These are phyloP conservation scores for Dillenia turbinata DNA, from an alignment of 164 flowering plant genomes.

Conservation along the genomic window DNA sequence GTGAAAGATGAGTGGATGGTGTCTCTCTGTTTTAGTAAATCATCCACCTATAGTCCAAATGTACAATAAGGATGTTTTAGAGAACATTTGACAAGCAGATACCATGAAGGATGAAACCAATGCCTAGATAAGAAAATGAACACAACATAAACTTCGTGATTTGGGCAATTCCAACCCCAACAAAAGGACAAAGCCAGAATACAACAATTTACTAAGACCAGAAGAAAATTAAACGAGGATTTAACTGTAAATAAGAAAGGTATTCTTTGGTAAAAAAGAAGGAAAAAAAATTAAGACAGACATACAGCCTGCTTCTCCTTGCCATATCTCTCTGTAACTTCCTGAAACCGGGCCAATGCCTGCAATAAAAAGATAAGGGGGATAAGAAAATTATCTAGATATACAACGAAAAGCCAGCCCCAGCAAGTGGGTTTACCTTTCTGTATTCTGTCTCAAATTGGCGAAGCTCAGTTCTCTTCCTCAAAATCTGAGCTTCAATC, in stretches of 20 bases:
- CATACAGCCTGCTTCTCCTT: slow-evolving; percentile 90
- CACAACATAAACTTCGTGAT: too few species aligned
- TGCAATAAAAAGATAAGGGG: slow-evolving; percentile 22
- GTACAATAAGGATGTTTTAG: neutral
- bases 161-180: too few species aligned
- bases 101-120: too few species aligned
- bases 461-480: slow-evolving; percentile 88
- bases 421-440: slow-evolving; percentile 38
- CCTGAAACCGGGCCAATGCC: slow-evolving; percentile 96
- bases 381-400: too few species aligned
- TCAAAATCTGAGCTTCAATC: slow-evolving; percentile 81
- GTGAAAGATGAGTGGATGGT: slow-evolving; percentile 78
- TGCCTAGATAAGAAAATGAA: too few species aligned
- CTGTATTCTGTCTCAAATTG: slow-evolving; percentile 92
- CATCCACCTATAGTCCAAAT: slow-evolving; percentile 67
- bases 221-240: neutral
- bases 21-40: slow-evolving; percentile 84
- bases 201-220: neutral
- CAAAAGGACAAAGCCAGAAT: too few species aligned
- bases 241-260: too few species aligned
- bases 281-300: neutral
- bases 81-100: neutral
- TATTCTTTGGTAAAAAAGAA: neutral
- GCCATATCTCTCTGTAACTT: slow-evolving; percentile 81
- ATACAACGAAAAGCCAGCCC: too few species aligned